Percentiles rank a stretch among this genome's conserved stretches.
phyloP scores from a whole-genome alignment of 208 protist species.

The Trypanosoma grayi region DNA sequence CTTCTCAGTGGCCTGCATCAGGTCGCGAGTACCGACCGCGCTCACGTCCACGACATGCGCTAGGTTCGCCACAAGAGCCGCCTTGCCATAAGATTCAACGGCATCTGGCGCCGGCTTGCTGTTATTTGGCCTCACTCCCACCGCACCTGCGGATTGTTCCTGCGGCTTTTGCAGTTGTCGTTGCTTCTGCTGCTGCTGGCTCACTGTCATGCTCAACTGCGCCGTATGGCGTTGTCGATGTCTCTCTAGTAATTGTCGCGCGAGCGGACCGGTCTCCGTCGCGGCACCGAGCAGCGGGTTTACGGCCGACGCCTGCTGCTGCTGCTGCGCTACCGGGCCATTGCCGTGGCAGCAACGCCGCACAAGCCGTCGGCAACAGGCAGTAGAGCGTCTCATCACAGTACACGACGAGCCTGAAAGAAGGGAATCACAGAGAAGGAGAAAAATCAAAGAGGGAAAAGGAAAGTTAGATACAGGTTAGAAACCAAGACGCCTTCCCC shows the following conservation, averaged over 20 bases:
- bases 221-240: slow-evolving; percentile 2
- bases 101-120: slow-evolving; percentile 1
- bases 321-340: background rate
- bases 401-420: background rate
- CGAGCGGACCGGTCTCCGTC: background rate
- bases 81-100: slow-evolving; percentile 10
- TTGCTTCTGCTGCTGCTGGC: background rate
- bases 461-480: too few species aligned
- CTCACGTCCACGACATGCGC: background rate
- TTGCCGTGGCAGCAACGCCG: background rate
- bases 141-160: background rate
- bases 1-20: slow-evolving; percentile 11
- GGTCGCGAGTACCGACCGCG: background rate
- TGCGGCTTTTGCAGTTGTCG: background rate
- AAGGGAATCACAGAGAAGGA: background rate
- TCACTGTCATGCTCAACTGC: background rate
- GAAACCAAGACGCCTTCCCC: too few species aligned
- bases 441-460: background rate
- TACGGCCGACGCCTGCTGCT: background rate
- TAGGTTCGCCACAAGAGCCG: slow-evolving; percentile 6
- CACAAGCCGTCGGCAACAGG: background rate
- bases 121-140: background rate
- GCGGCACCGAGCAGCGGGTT: background rate
- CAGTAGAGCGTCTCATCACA: background rate
- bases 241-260: slow-evolving; percentile 4